A percentile compares a stretch with the other conserved stretches of the same genome.
Conservation (phyloP, 495 filamentous ascomycete genomes). For the Astrothelium macrocarpum region DNA sequence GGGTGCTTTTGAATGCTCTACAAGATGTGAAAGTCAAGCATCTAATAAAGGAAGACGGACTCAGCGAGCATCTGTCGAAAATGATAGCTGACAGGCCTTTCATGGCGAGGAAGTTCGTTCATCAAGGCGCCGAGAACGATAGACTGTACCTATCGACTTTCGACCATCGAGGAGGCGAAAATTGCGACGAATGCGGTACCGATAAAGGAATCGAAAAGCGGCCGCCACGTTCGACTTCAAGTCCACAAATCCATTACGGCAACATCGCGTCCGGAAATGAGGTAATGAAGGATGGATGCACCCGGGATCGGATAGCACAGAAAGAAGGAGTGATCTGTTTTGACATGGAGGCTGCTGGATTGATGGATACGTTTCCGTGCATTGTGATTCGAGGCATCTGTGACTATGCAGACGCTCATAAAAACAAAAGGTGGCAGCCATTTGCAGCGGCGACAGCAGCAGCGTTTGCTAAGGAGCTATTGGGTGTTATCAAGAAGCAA, state of each 20-base stretch:
- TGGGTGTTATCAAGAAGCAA: constrained; percentile 2
- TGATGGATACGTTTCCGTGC: constrained; percentile 21
- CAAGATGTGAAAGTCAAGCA: constrained; percentile 8
- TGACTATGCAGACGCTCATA: constrained; percentile 26
- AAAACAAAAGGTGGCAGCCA: constrained; percentile 19
- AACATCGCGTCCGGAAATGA: constrained; percentile 32
- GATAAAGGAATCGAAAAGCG: neutral
- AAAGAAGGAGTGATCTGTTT: constrained; percentile 16
- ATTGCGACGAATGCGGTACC: constrained; percentile 4
- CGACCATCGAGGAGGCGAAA: constrained; percentile 4
- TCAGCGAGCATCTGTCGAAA: neutral
- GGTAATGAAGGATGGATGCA: constrained; percentile 25
- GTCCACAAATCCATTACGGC: constrained; percentile 29
- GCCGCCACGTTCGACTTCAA: neutral
- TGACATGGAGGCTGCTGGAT: neutral
- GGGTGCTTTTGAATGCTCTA: constrained; percentile 7
- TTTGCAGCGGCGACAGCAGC: constrained; percentile 20
- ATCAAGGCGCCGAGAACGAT: neutral
- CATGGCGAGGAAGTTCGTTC: neutral
- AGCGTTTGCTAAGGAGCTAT: constrained; percentile 14
- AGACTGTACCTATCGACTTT: neutral
- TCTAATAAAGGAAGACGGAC: neutral
- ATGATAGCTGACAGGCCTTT: neutral
- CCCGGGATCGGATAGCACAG: constrained; percentile 11
- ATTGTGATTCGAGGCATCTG: constrained; percentile 25